These are phyloP conservation scores for Vitis hybrid DNA, from an alignment of 177 flowering plant genomes.

Conservation along the genomic window DNA sequence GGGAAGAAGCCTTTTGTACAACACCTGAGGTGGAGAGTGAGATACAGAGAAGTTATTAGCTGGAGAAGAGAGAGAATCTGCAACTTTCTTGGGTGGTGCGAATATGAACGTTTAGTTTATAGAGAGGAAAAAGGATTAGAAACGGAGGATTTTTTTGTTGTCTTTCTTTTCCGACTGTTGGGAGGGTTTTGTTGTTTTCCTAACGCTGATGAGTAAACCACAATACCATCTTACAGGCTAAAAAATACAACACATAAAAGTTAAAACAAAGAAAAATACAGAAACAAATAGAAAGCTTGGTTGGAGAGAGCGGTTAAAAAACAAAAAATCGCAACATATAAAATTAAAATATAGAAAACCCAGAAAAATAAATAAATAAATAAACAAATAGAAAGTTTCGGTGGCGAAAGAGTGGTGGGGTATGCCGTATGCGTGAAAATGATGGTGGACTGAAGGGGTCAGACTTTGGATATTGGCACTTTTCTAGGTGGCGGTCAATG, in stretches of 20 bases:
- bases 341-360: neutral
- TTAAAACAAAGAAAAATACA: no score
- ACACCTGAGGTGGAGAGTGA: neutral
- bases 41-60: slow-evolving; percentile 8
- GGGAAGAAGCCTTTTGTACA: slow-evolving; percentile 9
- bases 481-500: neutral
- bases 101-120: slow-evolving; percentile 32
- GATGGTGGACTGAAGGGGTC: slow-evolving; percentile 6
- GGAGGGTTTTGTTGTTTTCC: neutral
- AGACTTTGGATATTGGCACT: neutral
- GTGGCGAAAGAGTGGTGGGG: neutral
- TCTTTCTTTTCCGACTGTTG: slow-evolving; percentile 4
- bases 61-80: slow-evolving; percentile 15
- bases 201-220: neutral
- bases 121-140: neutral
- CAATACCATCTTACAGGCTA: neutral
- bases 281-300: no score
- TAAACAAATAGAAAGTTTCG: neutral
- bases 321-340: no score
- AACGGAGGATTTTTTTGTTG: slow-evolving; percentile 8
- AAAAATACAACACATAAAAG: neutral
- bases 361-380: no score
- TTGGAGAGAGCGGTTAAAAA: no score
- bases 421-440: neutral
- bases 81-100: slow-evolving; percentile 41